Percentiles rank a stretch among this genome's conserved stretches.
phyloP scores from a whole-genome alignment of 1,284 basidiomycete species.

The Pseudozyma hubeiensis region DNA sequence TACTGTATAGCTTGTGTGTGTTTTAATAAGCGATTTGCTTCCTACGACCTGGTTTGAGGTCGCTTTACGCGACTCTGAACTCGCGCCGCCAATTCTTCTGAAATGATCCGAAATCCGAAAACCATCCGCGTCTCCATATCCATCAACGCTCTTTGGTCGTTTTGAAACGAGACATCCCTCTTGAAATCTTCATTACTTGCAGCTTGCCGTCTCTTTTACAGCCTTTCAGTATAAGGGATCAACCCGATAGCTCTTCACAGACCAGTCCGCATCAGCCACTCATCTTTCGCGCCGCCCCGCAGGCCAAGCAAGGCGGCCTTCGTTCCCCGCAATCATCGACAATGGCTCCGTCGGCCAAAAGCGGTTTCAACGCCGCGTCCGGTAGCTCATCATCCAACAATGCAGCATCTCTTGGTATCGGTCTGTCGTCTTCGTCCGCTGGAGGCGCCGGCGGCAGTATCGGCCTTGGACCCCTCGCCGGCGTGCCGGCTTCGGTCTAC shows the following conservation, averaged over 20 bases:
- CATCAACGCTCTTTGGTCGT: not conserved
- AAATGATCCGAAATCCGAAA: constrained; percentile 31
- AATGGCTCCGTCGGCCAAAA: constrained; percentile 40
- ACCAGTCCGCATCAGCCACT: not conserved
- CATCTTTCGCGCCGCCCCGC: not conserved
- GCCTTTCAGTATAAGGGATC: too few relatives aligned
- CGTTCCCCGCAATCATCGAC: not conserved
- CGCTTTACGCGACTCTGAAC: not conserved
- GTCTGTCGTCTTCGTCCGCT: constrained; percentile 31
- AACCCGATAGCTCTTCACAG: too few relatives aligned
- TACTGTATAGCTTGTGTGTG: not conserved
- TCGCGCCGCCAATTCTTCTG: constrained; percentile 13
- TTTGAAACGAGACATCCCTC: not conserved
- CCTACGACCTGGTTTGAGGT: not conserved
- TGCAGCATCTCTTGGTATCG: constrained; percentile 35
- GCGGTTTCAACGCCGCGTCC: constrained; percentile 30
- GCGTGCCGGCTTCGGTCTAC: constrained; percentile 58
- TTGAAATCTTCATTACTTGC: too few relatives aligned
- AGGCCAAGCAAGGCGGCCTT: not conserved
- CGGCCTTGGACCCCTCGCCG: constrained; percentile 36
- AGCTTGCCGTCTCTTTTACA: too few relatives aligned
- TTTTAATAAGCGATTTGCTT: not conserved
- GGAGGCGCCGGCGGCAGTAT: constrained; percentile 34
- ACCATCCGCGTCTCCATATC: constrained; percentile 8
- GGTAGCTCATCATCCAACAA: constrained; percentile 23